Evolutionary conservation across 192 early-diverging fungal species (phyloP), one percentile per base, ranked within the genome.

Genomic region (Backusella sp.): DNA sequence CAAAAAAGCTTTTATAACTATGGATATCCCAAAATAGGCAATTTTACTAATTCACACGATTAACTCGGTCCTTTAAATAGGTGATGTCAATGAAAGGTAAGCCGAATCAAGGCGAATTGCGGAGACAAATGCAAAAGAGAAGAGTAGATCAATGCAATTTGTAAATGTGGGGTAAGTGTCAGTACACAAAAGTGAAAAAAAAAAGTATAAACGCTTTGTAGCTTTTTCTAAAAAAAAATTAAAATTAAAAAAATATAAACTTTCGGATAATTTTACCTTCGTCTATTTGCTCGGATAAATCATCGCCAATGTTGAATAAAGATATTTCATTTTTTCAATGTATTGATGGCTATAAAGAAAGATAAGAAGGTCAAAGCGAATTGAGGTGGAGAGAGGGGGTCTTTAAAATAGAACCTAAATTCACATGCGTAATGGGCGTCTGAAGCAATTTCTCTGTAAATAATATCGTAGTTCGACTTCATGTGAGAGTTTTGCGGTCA

Each of bases 21-120:
- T 62, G 56, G 56, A 62, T 62, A 26, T 68, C 66, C 66, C 35
- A 35, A 32, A 32, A 36, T 68, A 36, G 28, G 66, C 35, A 36
- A 35, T 36, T 68, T 32, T 68, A 68, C 35, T 68, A 36, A n/a
- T 36, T 32, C 66, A 35, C 35, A 35, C 66, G 32, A 35, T n/a
- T n/a, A 35, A 8, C 35, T 8, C 28, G 28, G 28, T 36, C 66
- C 66, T 68, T 36, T 35, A 36, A 68, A 35, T 36, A 6, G 17
- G 35, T 32, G 66, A 68, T 68, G 66, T 44, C 17, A 42, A 21
- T 39, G n/a, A 70, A 70, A 3, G 12, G 26, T 70, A 9, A 42
- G 26, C 70, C 70, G 70, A 46, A 49, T 71, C 70, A 46, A 19
- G 70, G 70, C 70, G 70, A 71, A 71, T 71, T 71, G 70, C 70